Percentiles rank a stretch among this genome's conserved stretches.
phyloP scores from a whole-genome alignment of 2,329 filamentous ascomycete species.

The Cladosporium oxysporum region DNA sequence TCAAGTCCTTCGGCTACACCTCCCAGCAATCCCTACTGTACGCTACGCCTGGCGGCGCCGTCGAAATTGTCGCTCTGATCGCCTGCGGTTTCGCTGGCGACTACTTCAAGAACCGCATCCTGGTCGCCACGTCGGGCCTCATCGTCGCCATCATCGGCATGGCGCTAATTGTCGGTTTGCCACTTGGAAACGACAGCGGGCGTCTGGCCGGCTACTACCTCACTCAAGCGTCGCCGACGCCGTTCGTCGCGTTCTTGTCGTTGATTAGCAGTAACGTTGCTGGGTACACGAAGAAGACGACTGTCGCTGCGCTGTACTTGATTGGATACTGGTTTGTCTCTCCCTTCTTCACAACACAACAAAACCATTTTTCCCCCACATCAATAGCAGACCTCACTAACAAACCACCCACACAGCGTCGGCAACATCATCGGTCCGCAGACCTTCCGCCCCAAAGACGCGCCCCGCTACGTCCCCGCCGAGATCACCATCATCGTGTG shows the following conservation, averaged over 20 bases:
- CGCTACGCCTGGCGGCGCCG: slow-evolving; percentile 64
- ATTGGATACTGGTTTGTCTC: slow-evolving; percentile 40
- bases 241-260: slow-evolving; percentile 65
- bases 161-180: slow-evolving; percentile 65
- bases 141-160: slow-evolving; percentile 60
- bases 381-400: slow-evolving; percentile 43
- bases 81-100: slow-evolving; percentile 60
- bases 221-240: slow-evolving; percentile 60
- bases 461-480: slow-evolving; percentile 62
- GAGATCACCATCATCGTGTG: slow-evolving; percentile 66
- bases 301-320: slow-evolving; percentile 56
- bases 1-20: slow-evolving; percentile 66
- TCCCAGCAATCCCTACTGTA: slow-evolving; percentile 63
- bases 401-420: slow-evolving; percentile 41
- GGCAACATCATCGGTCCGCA: slow-evolving; percentile 62
- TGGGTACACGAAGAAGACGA: slow-evolving; percentile 62
- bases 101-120: slow-evolving; percentile 56
- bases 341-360: slow-evolving; percentile 45
- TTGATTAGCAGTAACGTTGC: slow-evolving; percentile 65
- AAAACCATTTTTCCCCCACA: neutral
- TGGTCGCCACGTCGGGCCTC: slow-evolving; percentile 57
- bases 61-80: slow-evolving; percentile 63
- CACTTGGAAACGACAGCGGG: slow-evolving; percentile 58
- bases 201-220: slow-evolving; percentile 65
- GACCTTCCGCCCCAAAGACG: slow-evolving; percentile 58